A percentile compares a stretch with the other conserved stretches of the same genome.
Evolutionary conservation across 306 rosid genomes (phyloP).

Genomic region (Mucuna pruriens): DNA sequence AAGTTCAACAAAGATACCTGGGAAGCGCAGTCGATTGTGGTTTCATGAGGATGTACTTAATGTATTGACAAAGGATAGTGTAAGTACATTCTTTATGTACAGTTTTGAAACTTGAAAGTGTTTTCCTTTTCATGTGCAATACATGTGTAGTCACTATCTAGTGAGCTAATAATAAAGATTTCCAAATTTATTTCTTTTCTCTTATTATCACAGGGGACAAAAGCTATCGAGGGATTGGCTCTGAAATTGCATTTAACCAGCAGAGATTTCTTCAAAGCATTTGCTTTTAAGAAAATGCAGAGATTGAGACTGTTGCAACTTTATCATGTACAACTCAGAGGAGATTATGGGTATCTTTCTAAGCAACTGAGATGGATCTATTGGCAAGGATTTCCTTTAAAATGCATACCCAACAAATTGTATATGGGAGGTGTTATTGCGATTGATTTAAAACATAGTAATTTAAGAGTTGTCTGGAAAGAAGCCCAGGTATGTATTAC

Average conservation of each 20-base stretch:
- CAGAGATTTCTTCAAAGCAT: neutral
- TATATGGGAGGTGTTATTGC: slow-evolving; percentile 32
- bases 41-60: neutral
- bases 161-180: neutral
- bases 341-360: slow-evolving; percentile 37
- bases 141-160: neutral
- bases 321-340: neutral
- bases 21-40: neutral
- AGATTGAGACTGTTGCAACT: slow-evolving; percentile 46
- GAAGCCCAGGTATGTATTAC: slow-evolving; percentile 33
- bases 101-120: neutral
- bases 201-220: neutral
- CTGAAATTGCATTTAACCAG: neutral
- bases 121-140: neutral
- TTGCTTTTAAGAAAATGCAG: slow-evolving; percentile 44
- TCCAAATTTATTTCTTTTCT: no score
- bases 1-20: neutral
- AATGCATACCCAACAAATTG: slow-evolving; percentile 31
- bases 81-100: neutral
- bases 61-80: neutral
- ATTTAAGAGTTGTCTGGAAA: slow-evolving; percentile 38
- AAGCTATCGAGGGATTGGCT: slow-evolving; percentile 11
- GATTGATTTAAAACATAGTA: slow-evolving; percentile 40
- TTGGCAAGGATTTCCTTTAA: slow-evolving; percentile 48
- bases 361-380: slow-evolving; percentile 35